Evolutionary conservation across 148 eudicot genomes (phyloP), one percentile per base, ranked within the genome.

Genomic region (Cornus kousa): DNA sequence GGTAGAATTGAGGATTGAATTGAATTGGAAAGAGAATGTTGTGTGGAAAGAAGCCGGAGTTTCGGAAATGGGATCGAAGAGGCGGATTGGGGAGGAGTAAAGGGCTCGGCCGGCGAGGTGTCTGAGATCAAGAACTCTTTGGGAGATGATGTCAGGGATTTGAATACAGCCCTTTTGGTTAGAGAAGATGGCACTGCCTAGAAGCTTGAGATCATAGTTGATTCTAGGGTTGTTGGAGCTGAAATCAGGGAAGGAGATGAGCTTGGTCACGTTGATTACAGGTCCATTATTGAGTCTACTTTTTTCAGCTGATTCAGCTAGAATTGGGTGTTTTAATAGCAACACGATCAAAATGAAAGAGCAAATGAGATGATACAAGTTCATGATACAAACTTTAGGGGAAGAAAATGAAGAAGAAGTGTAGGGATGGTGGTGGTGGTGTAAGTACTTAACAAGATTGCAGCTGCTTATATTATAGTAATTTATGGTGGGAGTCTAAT

Each of bases 11-110:
- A 68, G 3, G 9, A 22, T 35, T n/a, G 55, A 66, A 48, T 67
- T 83, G 81, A 93, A 74, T 50, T 86, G 95, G 79, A 93, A 93
- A 66, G 93, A 76, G 70, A 93, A 93, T 23, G 91, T 83, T 5
- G 97, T 90, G 12, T 87, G 77, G 80, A 93, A 93, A 1, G 95
- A 91, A 74, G 94, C 93, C 0, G 97, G 91, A 2, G 82, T 79
- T 59, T 67, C 75, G 71, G 87, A 86, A 40, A 33, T 59, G 5
- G 95, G 95, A 80, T 91, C 97, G 83, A 87, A 89, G 12, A 93
- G 78, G 67, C 97, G 90, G 17, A 93, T 35, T 0, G 93, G 97
- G 20, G 86, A 88, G 3, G 95, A 80, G 71, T 86, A 86, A 16
- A 93, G 81, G 0, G 95, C 97, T 11, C 93, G 81, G 3, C 97